Conservation (phyloP, 345 rosid species). For the Boechera divaricarpa region DNA sequence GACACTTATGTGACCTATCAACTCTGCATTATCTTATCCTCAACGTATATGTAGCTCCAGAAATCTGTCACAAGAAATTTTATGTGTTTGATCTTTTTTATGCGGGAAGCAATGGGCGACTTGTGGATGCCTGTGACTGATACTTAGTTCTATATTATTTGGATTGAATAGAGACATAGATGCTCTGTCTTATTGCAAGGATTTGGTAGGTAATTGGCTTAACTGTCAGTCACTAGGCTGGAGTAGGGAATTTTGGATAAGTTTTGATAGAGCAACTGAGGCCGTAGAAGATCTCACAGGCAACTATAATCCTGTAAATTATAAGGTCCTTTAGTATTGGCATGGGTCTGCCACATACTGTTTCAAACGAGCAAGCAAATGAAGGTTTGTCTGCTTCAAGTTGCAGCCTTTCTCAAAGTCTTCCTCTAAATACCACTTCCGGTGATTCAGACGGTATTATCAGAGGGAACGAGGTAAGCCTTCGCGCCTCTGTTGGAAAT, state of each 20-base stretch:
- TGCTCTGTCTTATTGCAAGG: slow-evolving; percentile 10
- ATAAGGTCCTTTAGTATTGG: slow-evolving; percentile 33
- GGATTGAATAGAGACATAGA: background rate
- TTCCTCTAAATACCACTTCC: slow-evolving; percentile 51
- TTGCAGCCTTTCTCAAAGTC: slow-evolving; percentile 56
- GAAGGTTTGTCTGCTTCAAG: slow-evolving; percentile 52
- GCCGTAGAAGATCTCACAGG: background rate
- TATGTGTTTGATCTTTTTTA: no score
- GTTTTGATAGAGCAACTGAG: background rate
- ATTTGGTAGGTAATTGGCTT: slow-evolving; percentile 6
- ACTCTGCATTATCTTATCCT: slow-evolving; percentile 52
- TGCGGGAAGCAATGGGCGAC: no score
- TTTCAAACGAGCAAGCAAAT: slow-evolving; percentile 51
- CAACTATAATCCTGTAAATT: background rate
- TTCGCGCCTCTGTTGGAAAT: slow-evolving; percentile 50
- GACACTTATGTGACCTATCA: slow-evolving; percentile 29
- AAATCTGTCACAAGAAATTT: background rate
- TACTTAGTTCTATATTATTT: background rate
- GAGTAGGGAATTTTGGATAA: background rate
- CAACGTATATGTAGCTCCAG: background rate
- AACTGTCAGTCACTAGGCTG: background rate
- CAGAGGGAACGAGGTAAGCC: slow-evolving; percentile 44
- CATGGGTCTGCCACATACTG: slow-evolving; percentile 83
- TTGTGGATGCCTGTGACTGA: no score
- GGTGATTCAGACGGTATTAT: slow-evolving; percentile 56